A percentile compares a stretch with the other conserved stretches of the same genome.
Conservation (phyloP, 225 moss, liverwort and hornwort species). For the Pleurozium schreberi region DNA sequence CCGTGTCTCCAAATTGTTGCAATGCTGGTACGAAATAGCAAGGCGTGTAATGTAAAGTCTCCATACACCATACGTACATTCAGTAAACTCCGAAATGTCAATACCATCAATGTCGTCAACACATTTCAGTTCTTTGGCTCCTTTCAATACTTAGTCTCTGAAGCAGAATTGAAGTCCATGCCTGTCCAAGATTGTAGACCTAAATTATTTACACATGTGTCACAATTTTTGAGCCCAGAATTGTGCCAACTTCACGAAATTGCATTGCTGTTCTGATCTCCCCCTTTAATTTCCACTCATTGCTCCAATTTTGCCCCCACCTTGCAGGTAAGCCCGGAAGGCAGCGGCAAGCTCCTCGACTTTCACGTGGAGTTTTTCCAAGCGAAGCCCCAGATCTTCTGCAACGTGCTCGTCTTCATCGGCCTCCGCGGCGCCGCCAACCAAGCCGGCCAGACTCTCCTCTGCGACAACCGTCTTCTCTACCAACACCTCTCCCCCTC, state of each 20-base stretch:
- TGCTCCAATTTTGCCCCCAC: not conserved
- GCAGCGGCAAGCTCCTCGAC: conserved; percentile 11
- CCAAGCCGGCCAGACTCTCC: conserved; percentile 15
- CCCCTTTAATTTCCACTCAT: not conserved
- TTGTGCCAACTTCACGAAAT: not conserved
- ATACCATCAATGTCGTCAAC: no score
- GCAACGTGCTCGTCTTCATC: not conserved
- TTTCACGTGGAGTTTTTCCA: conserved; percentile 25
- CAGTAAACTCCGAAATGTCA: not conserved
- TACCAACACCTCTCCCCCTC: not conserved
- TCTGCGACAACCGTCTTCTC: conserved; percentile 6
- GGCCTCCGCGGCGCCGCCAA: conserved; percentile 8
- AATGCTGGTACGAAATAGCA: not conserved
- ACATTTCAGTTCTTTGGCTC: no score
- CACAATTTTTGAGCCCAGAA: not conserved
- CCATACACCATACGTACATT: not conserved
- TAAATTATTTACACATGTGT: not conserved
- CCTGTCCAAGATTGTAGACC: no score
- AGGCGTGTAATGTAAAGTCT: not conserved
- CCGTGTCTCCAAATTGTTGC: not conserved
- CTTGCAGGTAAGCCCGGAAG: conserved; percentile 9
- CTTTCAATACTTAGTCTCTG: no score
- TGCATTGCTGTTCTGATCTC: not conserved
- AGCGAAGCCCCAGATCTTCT: not conserved
- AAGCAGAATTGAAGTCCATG: no score